Evolutionary conservation across 257 asterid species (phyloP).

Genomic region (Solanum commersonii): DNA sequence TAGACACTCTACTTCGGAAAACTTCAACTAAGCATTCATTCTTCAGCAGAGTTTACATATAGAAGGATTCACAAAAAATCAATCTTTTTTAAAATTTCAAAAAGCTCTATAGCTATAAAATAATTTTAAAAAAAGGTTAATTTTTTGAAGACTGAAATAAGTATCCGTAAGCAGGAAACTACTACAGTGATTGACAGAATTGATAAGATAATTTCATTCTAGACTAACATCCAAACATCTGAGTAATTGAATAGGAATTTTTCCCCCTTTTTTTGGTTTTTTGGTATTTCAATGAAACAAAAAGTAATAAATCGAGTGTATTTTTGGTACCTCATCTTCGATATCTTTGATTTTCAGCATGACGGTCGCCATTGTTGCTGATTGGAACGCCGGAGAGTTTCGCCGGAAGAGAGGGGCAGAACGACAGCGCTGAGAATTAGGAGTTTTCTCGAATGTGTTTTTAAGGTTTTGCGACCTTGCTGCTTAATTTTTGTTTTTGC

Average conservation of each 20-base stretch:
- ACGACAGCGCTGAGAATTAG: neutral
- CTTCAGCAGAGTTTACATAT: neutral
- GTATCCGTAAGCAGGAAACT: neutral
- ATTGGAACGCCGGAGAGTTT: neutral
- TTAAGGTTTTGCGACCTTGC: neutral
- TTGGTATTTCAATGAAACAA: neutral
- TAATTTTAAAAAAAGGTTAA: neutral
- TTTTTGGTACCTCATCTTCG: constrained; percentile 84
- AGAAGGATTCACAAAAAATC: neutral
- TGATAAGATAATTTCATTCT: neutral
- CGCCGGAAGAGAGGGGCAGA: neutral
- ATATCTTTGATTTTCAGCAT: constrained; percentile 99
- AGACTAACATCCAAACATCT: neutral
- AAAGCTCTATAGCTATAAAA: neutral
- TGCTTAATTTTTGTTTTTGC: neutral
- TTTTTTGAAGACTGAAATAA: neutral
- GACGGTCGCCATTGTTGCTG: constrained; percentile 65
- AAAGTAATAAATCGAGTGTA: neutral
- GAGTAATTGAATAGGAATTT: neutral
- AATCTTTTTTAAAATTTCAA: neutral
- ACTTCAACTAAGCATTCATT: neutral
- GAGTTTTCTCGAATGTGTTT: neutral
- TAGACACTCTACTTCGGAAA: neutral
- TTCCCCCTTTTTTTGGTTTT: neutral
- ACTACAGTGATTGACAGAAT: neutral